These are phyloP conservation scores for Boletus insuetus DNA, from an alignment of 768 basidiomycete genomes.

Conservation along the genomic window DNA sequence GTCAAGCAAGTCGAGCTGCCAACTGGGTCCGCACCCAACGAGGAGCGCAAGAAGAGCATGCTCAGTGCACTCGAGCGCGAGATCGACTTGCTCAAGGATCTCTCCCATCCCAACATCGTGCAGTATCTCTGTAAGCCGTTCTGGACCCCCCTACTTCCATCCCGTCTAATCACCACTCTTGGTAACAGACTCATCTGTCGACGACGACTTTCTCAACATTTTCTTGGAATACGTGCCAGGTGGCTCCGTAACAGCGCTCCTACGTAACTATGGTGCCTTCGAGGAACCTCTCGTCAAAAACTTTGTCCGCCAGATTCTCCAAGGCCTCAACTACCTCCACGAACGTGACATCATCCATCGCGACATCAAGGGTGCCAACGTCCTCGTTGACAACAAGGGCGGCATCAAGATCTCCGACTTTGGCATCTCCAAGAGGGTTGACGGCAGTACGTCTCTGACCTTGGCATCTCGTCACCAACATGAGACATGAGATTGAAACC, in stretches of 20 bases:
- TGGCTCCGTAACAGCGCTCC: constrained; percentile 85
- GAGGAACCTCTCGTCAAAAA: constrained; percentile 90
- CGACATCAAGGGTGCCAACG: constrained; percentile 99
- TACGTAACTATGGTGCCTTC: constrained; percentile 91
- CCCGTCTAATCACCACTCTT: not conserved
- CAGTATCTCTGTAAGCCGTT: constrained; percentile 86
- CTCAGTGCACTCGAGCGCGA: constrained; percentile 88
- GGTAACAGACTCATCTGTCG: constrained; percentile 81
- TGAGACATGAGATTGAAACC: constrained; percentile 34
- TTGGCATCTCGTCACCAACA: not conserved
- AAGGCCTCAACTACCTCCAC: constrained; percentile 87
- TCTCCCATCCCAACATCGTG: constrained; percentile 95
- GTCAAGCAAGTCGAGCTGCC: constrained; percentile 97
- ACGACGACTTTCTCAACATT: constrained; percentile 89
- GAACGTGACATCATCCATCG: constrained; percentile 94
- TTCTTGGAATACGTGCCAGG: constrained; percentile 97
- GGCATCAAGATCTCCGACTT: constrained; percentile 97
- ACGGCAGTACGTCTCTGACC: constrained; percentile 70
- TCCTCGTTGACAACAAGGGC: constrained; percentile 96
- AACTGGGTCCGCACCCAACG: constrained; percentile 77
- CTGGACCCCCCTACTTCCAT: not conserved
- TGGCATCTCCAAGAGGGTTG: constrained; percentile 96
- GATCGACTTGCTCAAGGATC: constrained; percentile 87
- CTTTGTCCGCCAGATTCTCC: constrained; percentile 89
- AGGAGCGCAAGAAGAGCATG: constrained; percentile 94